phyloP scores from a whole-genome alignment of 2,329 filamentous ascomycete genomes.

The Sporothrix mexicana region DNA sequence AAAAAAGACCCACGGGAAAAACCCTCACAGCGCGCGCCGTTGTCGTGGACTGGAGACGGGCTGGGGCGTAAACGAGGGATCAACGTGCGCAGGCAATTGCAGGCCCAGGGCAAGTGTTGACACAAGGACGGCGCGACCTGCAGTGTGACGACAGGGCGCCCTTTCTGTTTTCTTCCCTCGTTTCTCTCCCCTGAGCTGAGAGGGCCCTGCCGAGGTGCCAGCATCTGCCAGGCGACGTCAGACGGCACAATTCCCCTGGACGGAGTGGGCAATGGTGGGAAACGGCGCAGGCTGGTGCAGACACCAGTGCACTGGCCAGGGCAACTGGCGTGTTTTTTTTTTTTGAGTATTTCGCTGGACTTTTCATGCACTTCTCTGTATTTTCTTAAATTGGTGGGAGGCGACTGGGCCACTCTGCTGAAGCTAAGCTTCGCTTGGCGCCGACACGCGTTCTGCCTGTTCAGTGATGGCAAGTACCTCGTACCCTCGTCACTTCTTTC shows the following conservation, averaged over 20 bases:
- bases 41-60: background rate
- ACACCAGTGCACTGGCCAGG: background rate
- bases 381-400: background rate
- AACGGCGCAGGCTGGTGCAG: background rate
- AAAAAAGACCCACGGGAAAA: background rate
- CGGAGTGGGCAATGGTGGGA: background rate
- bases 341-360: no score
- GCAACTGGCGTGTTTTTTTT: background rate
- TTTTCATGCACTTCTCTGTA: no score
- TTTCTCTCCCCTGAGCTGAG: no score
- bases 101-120: no score
- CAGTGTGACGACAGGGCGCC: conserved; percentile 1
- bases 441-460: background rate
- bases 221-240: background rate
- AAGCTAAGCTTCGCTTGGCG: conserved; percentile 27
- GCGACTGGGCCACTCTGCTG: conserved; percentile 5
- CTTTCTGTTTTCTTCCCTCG: background rate
- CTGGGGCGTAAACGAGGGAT: no score
- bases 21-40: background rate
- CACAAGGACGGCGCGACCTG: background rate
- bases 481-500: background rate
- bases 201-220: no score
- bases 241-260: conserved; percentile 8
- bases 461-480: background rate
- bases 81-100: background rate